phyloP scores from a whole-genome alignment of 345 rosid genomes.

The Erysimum cheiranthoides region DNA sequence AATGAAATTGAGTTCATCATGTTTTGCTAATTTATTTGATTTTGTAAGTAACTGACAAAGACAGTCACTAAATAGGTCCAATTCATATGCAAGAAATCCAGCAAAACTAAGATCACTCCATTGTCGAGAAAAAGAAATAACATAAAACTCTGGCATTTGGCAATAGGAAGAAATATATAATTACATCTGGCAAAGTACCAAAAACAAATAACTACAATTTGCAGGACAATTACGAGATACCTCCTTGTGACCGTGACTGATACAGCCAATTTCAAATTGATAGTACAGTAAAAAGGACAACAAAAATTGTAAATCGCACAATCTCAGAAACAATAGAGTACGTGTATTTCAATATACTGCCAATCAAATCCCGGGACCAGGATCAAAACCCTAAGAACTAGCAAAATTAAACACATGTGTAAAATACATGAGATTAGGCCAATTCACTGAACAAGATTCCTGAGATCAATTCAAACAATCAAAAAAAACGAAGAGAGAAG shows the following conservation, averaged over 20 bases:
- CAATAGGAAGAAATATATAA: constrained; percentile 16
- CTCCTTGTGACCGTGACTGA: background rate
- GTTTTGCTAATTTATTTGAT: background rate
- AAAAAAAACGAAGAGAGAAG: background rate
- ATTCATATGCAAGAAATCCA: constrained; percentile 4
- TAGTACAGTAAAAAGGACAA: background rate
- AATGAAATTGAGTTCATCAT: background rate
- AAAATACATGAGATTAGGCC: background rate
- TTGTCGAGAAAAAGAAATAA: background rate
- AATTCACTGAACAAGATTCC: constrained; percentile 11
- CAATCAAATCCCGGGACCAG: constrained; percentile 16
- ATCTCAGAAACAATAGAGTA: constrained; percentile 12
- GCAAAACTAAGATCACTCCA: constrained; percentile 10
- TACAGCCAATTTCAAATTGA: constrained; percentile 12
- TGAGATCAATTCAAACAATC: constrained; percentile 11
- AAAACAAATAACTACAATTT: constrained; percentile 12
- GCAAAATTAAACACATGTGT: constrained; percentile 18
- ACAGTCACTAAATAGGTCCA: background rate
- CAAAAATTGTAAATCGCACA: background rate
- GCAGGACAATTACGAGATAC: constrained; percentile 16
- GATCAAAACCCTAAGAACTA: constrained; percentile 36
- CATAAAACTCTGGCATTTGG: background rate
- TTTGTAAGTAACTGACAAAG: background rate
- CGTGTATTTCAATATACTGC: background rate
- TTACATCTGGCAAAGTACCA: constrained; percentile 6